These are phyloP conservation scores for Phlebiopsis flavidoalba DNA, from an alignment of 768 basidiomycete genomes.

Conservation along the genomic window DNA sequence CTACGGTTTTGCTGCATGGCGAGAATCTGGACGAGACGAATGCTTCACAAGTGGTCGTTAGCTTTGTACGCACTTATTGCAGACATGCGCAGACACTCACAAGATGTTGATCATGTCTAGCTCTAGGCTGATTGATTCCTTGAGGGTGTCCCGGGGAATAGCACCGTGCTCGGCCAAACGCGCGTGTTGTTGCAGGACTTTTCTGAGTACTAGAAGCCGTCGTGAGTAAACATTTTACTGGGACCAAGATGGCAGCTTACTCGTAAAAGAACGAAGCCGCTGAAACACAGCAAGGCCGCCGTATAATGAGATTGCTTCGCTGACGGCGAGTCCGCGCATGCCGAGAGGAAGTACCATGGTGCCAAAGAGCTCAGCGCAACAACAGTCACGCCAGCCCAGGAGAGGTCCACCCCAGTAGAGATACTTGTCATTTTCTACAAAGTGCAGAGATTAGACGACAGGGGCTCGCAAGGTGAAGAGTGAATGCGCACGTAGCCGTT, in stretches of 20 bases:
- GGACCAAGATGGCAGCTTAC: constrained; percentile 35
- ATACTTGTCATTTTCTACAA: constrained; percentile 68
- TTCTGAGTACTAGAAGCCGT: constrained; percentile 65
- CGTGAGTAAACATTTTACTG: neutral
- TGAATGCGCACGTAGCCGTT: constrained; percentile 59
- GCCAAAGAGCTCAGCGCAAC: constrained; percentile 84
- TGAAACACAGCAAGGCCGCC: constrained; percentile 86
- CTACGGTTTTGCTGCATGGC: constrained; percentile 59
- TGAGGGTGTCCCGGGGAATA: constrained; percentile 68
- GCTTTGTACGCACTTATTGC: neutral
- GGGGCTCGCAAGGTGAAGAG: no score
- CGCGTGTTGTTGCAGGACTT: constrained; percentile 71
- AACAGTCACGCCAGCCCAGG: constrained; percentile 82
- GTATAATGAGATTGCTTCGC: constrained; percentile 78
- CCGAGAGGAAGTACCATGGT: constrained; percentile 84
- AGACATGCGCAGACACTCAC: constrained; percentile 32
- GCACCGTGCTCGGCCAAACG: constrained; percentile 65
- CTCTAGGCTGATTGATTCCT: constrained; percentile 72
- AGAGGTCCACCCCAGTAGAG: constrained; percentile 84
- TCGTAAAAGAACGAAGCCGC: constrained; percentile 86
- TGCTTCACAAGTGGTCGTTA: constrained; percentile 32
- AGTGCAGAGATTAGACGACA: neutral
- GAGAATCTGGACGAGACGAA: constrained; percentile 78
- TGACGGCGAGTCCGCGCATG: constrained; percentile 66
- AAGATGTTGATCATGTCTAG: constrained; percentile 91